These are phyloP conservation scores for Babesia caballi DNA, from an alignment of 169 alveolate species.

Conservation along the genomic window DNA sequence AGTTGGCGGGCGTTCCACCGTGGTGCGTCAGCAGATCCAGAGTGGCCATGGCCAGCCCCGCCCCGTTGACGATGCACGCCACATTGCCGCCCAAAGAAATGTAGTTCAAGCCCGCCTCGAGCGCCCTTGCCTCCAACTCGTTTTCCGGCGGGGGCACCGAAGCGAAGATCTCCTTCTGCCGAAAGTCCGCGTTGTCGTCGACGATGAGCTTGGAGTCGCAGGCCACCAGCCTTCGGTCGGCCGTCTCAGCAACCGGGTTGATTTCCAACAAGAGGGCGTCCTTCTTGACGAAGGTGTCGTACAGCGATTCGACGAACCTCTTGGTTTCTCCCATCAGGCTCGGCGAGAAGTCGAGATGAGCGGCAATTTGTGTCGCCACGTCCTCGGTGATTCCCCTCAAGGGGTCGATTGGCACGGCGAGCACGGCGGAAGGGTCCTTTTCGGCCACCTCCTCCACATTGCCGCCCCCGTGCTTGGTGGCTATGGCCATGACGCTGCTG, in stretches of 20 bases:
- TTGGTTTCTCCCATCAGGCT: slow-evolving; percentile 60
- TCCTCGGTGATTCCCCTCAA: slow-evolving; percentile 77
- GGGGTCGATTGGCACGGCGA: slow-evolving; percentile 69
- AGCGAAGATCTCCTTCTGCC: slow-evolving; percentile 85
- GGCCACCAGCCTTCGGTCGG: slow-evolving; percentile 83
- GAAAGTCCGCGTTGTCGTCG: slow-evolving; percentile 94
- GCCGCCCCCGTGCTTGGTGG: slow-evolving; percentile 88
- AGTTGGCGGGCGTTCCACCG: slow-evolving; percentile 95
- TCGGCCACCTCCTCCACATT: slow-evolving; percentile 88
- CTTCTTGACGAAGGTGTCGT: slow-evolving; percentile 79
- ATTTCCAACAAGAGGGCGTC: slow-evolving; percentile 93
- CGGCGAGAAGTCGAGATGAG: slow-evolving; percentile 68
- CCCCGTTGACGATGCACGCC: slow-evolving; percentile 96
- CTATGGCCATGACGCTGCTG: slow-evolving; percentile 86
- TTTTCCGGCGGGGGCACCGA: slow-evolving; percentile 78
- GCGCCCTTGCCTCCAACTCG: slow-evolving; percentile 88
- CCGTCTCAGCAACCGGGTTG: slow-evolving; percentile 90
- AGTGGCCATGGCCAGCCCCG: slow-evolving; percentile 99
- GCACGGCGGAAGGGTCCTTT: slow-evolving; percentile 76
- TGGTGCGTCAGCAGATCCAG: slow-evolving; percentile 83
- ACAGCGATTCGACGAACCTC: slow-evolving; percentile 64
- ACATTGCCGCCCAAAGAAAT: slow-evolving; percentile 90
- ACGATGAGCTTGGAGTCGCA: slow-evolving; percentile 92
- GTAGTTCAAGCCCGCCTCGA: slow-evolving; percentile 85
- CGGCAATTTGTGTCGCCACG: slow-evolving; percentile 62